Conservation (phyloP, 495 filamentous ascomycete genomes). For the Penicillium simplicissimum region DNA sequence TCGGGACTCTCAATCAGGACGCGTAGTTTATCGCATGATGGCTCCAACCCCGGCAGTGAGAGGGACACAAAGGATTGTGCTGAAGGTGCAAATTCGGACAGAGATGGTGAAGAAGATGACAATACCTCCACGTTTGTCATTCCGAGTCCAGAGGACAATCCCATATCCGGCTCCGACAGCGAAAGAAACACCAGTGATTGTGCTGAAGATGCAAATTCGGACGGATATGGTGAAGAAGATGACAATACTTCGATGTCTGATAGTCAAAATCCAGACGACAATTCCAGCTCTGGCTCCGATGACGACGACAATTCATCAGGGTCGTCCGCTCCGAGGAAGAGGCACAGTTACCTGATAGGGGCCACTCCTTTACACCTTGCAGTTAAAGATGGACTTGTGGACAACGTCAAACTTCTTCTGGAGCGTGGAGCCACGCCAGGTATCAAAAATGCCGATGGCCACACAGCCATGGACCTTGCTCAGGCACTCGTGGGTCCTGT, state of each 20-base stretch:
- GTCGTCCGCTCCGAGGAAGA: not conserved
- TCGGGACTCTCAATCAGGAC: not conserved
- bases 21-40: not conserved
- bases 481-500: no score
- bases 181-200: no score
- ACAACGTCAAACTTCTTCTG: conserved; percentile 11
- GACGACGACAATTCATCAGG: not conserved
- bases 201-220: not conserved
- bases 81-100: not conserved
- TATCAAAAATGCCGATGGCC: conserved; percentile 3
- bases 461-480: conserved; percentile 1
- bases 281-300: not conserved
- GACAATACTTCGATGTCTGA: not conserved
- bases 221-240: not conserved
- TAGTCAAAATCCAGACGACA: not conserved
- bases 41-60: no score
- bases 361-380: conserved; percentile 10
- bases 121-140: not conserved
- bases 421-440: conserved; percentile 6
- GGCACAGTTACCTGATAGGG: not conserved
- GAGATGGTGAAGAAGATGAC: not conserved
- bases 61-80: no score
- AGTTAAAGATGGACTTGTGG: not conserved
- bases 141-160: no score
- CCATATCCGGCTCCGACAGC: no score